phyloP scores from a whole-genome alignment of 106 monocot genomes.

The Phalaenopsis aphrodite region DNA sequence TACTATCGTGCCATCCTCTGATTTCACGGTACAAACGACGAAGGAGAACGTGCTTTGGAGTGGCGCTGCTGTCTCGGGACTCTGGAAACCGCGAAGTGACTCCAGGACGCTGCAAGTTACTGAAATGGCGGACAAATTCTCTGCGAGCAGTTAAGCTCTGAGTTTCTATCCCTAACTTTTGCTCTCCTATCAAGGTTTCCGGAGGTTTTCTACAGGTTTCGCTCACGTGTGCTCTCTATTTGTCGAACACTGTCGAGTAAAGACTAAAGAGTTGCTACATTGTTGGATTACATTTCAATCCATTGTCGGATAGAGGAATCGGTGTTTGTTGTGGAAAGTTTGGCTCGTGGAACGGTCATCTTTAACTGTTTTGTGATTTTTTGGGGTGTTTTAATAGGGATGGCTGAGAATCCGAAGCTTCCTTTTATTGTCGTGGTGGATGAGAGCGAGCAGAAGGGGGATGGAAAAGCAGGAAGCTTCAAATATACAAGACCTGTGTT shows the following conservation, averaged over 20 bases:
- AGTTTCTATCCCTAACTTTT: neutral
- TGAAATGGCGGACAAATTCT: neutral
- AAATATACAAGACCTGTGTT: conserved; percentile 74
- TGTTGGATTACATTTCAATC: neutral
- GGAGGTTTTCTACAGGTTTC: neutral
- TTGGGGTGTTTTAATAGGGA: neutral
- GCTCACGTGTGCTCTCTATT: neutral
- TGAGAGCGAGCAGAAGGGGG: conserved; percentile 17
- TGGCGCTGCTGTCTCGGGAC: neutral
- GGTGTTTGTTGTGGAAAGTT: neutral
- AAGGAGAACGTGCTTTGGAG: neutral
- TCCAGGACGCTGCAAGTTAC: neutral
- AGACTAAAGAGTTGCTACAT: neutral
- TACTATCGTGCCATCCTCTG: neutral
- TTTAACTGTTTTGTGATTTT: neutral
- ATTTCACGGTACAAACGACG: neutral
- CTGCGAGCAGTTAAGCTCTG: neutral
- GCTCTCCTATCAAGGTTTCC: neutral
- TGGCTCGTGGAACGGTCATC: neutral
- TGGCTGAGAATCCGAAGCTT: conserved; percentile 54
- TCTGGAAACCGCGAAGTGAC: neutral
- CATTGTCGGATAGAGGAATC: neutral
- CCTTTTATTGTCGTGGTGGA: conserved; percentile 75
- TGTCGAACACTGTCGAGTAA: neutral
- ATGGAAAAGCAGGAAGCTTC: conserved; percentile 14